Percentiles rank a stretch among this genome's conserved stretches.
Conservation (phyloP, 1,284 basidiomycete genomes). For the Cerioporus squamosus region DNA sequence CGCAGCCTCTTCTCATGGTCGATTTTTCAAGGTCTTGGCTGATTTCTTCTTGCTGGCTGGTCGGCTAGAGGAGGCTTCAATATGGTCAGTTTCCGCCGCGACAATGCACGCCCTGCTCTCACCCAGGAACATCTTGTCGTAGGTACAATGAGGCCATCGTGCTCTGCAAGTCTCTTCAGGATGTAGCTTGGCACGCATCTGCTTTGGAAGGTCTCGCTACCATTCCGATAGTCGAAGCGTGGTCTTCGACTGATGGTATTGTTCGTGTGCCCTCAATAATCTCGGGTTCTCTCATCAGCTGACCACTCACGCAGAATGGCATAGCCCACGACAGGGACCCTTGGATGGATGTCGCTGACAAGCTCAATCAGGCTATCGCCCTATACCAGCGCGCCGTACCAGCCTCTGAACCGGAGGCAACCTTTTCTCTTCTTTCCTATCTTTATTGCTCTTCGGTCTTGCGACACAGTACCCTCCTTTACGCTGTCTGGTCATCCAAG, state of each 20-base stretch:
- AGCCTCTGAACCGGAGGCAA: conserved; percentile 57
- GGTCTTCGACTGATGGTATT: conserved; percentile 76
- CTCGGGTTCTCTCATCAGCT: neutral
- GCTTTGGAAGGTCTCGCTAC: conserved; percentile 85
- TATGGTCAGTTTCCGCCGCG: conserved; percentile 58
- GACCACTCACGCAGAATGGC: conserved; percentile 33
- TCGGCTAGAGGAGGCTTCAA: conserved; percentile 75
- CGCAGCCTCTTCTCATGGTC: conserved; percentile 72
- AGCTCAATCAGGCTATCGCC: conserved; percentile 63
- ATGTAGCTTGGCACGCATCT: conserved; percentile 87
- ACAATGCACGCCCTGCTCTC: neutral
- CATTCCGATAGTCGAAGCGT: conserved; percentile 79
- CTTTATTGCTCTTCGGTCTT: conserved; percentile 70
- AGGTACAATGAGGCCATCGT: conserved; percentile 87
- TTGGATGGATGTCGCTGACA: conserved; percentile 73
- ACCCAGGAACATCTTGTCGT: neutral
- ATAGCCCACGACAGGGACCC: conserved; percentile 59
- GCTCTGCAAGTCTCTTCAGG: conserved; percentile 72
- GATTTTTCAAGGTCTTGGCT: conserved; percentile 86
- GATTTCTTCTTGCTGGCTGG: conserved; percentile 89
- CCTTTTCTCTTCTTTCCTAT: conserved; percentile 64
- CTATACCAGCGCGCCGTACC: conserved; percentile 63
- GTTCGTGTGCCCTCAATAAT: conserved; percentile 45
- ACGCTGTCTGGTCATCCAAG: conserved; percentile 83
- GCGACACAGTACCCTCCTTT: conserved; percentile 70